phyloP scores from a whole-genome alignment of 1,284 basidiomycete genomes.

The Cryptococcus hybrid region DNA sequence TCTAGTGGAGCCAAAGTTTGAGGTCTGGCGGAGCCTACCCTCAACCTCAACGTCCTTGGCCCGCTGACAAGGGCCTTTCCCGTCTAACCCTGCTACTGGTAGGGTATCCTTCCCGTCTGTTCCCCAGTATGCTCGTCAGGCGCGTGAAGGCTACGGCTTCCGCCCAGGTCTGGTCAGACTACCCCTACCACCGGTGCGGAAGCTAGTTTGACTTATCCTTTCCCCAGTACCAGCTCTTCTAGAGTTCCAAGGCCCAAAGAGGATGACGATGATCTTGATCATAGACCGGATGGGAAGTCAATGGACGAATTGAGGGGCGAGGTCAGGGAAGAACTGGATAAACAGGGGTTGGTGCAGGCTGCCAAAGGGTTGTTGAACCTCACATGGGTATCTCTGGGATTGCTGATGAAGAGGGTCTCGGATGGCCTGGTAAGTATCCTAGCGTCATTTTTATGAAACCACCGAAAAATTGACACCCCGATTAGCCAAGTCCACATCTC shows the following conservation, averaged over 20 bases:
- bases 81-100: conserved; percentile 8
- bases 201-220: conserved; percentile 7
- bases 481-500: conserved; percentile 81
- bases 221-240: conserved; percentile 6
- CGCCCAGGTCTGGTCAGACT: conserved; percentile 63
- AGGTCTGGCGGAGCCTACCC: not conserved
- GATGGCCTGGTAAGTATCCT: conserved; percentile 77
- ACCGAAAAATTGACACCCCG: not conserved
- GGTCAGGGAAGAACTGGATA: conserved; percentile 25
- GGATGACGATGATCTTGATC: conserved; percentile 32
- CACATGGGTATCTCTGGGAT: conserved; percentile 50
- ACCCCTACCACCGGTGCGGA: conserved; percentile 52
- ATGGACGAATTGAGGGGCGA: conserved; percentile 26
- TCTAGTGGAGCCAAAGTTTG: not conserved
- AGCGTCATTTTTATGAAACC: not conserved
- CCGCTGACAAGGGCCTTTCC: conserved; percentile 8
- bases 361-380: conserved; percentile 7
- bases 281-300: conserved; percentile 26
- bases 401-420: conserved; percentile 81
- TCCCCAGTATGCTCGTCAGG: conserved; percentile 12
- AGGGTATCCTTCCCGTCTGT: conserved; percentile 7
- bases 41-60: conserved; percentile 7
- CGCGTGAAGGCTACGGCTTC: conserved; percentile 75
- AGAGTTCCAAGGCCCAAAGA: conserved; percentile 4
- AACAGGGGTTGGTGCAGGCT: conserved; percentile 13